Evolutionary conservation across 495 filamentous ascomycete genomes (phyloP).

Genomic region (Cladorrhinum samala): DNA sequence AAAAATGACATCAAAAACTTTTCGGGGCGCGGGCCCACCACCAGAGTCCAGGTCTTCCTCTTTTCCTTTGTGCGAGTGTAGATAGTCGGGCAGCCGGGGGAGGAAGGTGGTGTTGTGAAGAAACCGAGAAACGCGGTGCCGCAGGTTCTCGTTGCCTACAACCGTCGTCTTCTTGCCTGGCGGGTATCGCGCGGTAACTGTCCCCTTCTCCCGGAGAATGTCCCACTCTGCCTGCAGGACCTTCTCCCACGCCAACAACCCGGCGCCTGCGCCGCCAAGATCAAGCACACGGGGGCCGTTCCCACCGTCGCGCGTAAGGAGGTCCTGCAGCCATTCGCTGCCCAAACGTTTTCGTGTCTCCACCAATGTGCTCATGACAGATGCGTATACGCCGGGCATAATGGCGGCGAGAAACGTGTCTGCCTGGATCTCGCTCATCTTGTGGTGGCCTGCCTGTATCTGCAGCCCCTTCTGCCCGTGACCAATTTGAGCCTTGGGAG

Average conservation of each 20-base stretch:
- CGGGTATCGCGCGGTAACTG: constrained; percentile 28
- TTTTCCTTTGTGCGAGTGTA: constrained; percentile 49
- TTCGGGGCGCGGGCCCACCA: constrained; percentile 48
- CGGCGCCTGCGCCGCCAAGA: constrained; percentile 78
- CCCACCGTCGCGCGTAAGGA: constrained; percentile 62
- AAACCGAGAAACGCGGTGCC: constrained; percentile 67
- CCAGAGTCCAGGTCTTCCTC: constrained; percentile 37
- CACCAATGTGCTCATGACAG: constrained; percentile 63
- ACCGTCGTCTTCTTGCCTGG: constrained; percentile 47
- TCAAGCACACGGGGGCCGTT: constrained; percentile 70
- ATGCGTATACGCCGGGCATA: constrained; percentile 75
- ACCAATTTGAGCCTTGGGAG: constrained; percentile 26
- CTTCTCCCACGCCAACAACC: constrained; percentile 77
- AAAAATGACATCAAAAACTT: constrained; percentile 84
- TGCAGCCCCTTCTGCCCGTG: constrained; percentile 62
- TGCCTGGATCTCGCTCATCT: constrained; percentile 81
- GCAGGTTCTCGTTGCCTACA: constrained; percentile 48
- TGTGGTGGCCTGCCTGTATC: constrained; percentile 60
- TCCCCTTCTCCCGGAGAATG: constrained; percentile 48
- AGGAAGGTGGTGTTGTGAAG: constrained; percentile 88
- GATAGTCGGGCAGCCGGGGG: constrained; percentile 84
- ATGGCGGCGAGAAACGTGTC: constrained; percentile 74
- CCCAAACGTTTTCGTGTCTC: constrained; percentile 85
- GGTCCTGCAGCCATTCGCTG: constrained; percentile 63
- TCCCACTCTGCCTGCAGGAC: constrained; percentile 76